phyloP scores from a whole-genome alignment of 768 basidiomycete genomes.

The Piloderma croceum region DNA sequence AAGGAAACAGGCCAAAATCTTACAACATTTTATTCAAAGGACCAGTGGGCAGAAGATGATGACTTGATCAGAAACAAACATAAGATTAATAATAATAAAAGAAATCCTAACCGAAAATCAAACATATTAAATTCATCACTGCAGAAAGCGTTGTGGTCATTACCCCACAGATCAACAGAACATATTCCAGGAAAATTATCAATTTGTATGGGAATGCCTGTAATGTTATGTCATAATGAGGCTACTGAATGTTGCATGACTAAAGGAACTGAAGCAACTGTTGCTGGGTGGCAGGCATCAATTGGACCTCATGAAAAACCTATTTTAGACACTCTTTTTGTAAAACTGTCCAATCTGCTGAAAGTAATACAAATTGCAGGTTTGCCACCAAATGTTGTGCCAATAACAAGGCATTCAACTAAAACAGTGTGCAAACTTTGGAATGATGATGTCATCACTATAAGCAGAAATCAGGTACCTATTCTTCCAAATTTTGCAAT shows the following conservation, averaged over 20 bases:
- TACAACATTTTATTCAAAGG: neutral
- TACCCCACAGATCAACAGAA: conserved; percentile 18
- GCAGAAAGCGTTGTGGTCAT: conserved; percentile 19
- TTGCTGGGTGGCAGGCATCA: conserved; percentile 24
- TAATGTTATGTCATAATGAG: conserved; percentile 26
- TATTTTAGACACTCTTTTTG: conserved; percentile 27
- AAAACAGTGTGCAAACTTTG: no score
- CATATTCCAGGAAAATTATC: conserved; percentile 24
- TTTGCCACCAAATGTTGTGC: conserved; percentile 25
- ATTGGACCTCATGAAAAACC: conserved; percentile 13
- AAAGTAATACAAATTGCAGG: conserved; percentile 17
- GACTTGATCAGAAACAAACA: neutral
- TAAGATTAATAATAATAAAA: no score
- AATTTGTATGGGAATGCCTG: conserved; percentile 28
- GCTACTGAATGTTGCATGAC: conserved; percentile 32
- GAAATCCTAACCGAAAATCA: conserved; percentile 1
- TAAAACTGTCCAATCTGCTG: conserved; percentile 21
- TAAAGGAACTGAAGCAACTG: conserved; percentile 29
- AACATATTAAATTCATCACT: conserved; percentile 9
- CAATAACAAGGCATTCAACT: conserved; percentile 7
- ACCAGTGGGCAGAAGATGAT: neutral
- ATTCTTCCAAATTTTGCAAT: no score
- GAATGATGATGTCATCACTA: no score
- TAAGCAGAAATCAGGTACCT: no score
- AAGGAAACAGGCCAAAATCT: no score